These are phyloP conservation scores for Triadica sebifera DNA, from an alignment of 345 rosid species.

Conservation along the genomic window DNA sequence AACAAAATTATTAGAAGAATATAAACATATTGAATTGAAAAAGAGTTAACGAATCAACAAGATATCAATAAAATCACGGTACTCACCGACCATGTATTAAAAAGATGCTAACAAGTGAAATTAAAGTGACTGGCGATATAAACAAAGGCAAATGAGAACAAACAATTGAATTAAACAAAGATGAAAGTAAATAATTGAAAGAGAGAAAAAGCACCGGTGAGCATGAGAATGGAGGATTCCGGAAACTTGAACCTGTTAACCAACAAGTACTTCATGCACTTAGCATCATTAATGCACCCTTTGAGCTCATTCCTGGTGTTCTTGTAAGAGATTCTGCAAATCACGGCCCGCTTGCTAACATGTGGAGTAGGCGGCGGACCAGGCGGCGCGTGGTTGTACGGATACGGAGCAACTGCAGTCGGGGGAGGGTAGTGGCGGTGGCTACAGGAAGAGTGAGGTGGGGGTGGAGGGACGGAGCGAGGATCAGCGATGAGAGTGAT, in stretches of 20 bases:
- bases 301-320: slow-evolving; percentile 54
- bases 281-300: slow-evolving; percentile 85
- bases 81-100: too few relatives aligned
- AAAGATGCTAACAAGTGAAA: not conserved
- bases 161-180: not conserved
- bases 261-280: slow-evolving; percentile 82
- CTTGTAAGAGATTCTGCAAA: slow-evolving; percentile 68
- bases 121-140: not conserved
- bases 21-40: not conserved
- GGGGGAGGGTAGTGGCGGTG: slow-evolving; percentile 14
- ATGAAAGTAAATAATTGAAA: not conserved
- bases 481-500: slow-evolving; percentile 44
- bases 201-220: slow-evolving; percentile 43
- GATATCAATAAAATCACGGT: not conserved
- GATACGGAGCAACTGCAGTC: slow-evolving; percentile 34
- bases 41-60: not conserved
- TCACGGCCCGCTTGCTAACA: slow-evolving; percentile 77
- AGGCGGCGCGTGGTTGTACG: slow-evolving; percentile 48
- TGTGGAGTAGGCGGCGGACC: slow-evolving; percentile 49
- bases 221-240: slow-evolving; percentile 75
- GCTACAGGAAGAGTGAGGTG: slow-evolving; percentile 8
- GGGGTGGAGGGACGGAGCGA: slow-evolving; percentile 17
- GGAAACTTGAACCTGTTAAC: slow-evolving; percentile 72
- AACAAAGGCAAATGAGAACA: not conserved
- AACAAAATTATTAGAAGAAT: not conserved